Base-by-base conservation (phyloP, 257 asterid species). In the Jacaranda mimosifolia region DNA sequence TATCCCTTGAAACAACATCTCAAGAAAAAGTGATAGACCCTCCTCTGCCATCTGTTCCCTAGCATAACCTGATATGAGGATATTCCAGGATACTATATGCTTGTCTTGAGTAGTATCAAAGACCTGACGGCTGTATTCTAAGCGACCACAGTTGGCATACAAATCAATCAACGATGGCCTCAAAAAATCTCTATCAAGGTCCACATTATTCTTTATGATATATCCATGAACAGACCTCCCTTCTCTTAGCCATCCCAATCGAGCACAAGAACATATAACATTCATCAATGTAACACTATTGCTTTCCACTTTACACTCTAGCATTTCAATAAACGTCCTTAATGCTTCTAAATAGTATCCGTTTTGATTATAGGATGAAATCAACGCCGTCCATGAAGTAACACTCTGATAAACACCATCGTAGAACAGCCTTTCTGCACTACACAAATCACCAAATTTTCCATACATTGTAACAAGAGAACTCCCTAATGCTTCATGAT, bases 381-480 rank as follows among this genome's bases (percentile, higher is more conserved):
- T 90, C 89, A 91, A 78, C 0, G 98, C 87, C 4, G 99, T 91
- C 97, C 97, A 92, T 3, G 89, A 86, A 73, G 84, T 72, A 70
- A 86, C 86, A 59, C 78, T 83, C 40, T 39, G 87, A 77, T 74
- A 70, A 64, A 83, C 83, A 74, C 77, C 67, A 68, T 56, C 39
- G 39, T 32, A 15, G 51, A 92, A 85, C 79, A 91, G 63, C 77
- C 79, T 73, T 52, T 87, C 90, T 0, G 96, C 97, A 77, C 86
- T 85, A 48, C 76, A 51, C 72, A 75, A 56, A 57, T 94, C 99
- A n/a, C 96, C 85, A 67, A 88, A 84, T 81, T 90, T 94, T 32
- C 92, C 98, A 68, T 94, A 92, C 98, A 94, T 94, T 26, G 98
- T 90, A 83, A 92, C 81, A 36, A 94, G 89, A 75, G 97, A 94